Percentiles rank a stretch among this genome's conserved stretches.
phyloP scores from a whole-genome alignment of 2,329 filamentous ascomycete genomes.

The Colletotrichum tropicale region DNA sequence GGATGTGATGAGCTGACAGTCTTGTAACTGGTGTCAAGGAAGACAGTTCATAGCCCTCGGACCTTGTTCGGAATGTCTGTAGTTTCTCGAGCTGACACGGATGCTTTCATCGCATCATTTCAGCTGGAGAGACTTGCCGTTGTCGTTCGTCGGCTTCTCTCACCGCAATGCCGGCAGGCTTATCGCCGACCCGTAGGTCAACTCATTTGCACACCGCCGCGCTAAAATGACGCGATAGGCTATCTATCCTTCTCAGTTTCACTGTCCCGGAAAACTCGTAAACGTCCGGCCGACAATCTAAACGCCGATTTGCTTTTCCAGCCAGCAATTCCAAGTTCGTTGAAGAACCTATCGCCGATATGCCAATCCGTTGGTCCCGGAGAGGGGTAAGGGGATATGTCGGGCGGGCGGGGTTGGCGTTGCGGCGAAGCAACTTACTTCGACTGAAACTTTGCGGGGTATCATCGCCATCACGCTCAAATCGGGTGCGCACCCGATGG shows the following conservation, averaged over 20 bases:
- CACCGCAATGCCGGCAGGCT: not conserved
- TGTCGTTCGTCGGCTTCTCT: not conserved
- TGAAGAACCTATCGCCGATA: not conserved
- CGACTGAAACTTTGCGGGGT: slow-evolving; percentile 1
- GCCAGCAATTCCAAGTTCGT: not conserved
- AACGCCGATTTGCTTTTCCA: not conserved
- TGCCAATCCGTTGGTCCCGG: not conserved
- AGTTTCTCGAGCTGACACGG: not conserved
- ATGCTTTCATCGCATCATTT: not conserved
- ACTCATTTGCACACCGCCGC: not conserved
- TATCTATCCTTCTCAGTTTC: not conserved
- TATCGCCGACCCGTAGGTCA: not conserved
- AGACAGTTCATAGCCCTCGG: not conserved
- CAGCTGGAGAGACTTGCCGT: not conserved
- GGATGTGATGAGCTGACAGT: not conserved
- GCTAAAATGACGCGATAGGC: not conserved
- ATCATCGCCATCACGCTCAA: not conserved
- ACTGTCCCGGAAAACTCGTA: not conserved
- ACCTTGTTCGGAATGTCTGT: not conserved
- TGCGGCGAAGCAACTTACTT: not conserved
- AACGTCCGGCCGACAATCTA: not conserved
- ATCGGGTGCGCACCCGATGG: slow-evolving; percentile 1
- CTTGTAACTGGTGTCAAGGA: not conserved
- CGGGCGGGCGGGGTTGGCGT: not conserved
- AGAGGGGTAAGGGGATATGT: not conserved